A percentile compares a stretch with the other conserved stretches of the same genome.
phyloP scores from a whole-genome alignment of 768 basidiomycete genomes.

The Calocybe indica region DNA sequence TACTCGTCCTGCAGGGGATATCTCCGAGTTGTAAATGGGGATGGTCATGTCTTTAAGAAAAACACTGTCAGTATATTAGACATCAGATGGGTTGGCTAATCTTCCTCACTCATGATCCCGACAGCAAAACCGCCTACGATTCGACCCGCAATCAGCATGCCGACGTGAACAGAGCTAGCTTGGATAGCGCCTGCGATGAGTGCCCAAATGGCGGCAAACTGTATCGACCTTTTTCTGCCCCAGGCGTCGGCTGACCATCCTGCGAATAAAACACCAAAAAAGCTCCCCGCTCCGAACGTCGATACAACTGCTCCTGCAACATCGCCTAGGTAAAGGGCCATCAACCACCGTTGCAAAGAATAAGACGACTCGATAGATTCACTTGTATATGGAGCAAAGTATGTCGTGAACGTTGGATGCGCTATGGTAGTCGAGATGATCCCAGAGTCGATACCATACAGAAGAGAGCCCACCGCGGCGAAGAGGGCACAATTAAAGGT shows the following conservation, averaged over 20 bases:
- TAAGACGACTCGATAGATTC: not conserved
- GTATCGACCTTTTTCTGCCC: slow-evolving; percentile 5
- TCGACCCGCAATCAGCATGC: slow-evolving; percentile 5
- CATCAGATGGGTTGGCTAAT: not conserved
- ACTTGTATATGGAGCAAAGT: slow-evolving; percentile 6
- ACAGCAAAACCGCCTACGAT: slow-evolving; percentile 6
- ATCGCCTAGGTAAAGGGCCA: not conserved
- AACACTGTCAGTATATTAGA: not conserved
- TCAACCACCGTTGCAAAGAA: no score
- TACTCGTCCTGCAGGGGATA: slow-evolving; percentile 1
- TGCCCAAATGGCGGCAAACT: slow-evolving; percentile 4
- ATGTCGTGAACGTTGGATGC: slow-evolving; percentile 3
- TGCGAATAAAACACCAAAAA: slow-evolving; percentile 4
- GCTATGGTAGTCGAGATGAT: slow-evolving; percentile 6
- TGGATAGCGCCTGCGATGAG: slow-evolving; percentile 6
- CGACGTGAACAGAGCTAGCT: slow-evolving; percentile 4
- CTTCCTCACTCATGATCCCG: slow-evolving; percentile 1
- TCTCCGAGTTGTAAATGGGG: slow-evolving; percentile 3
- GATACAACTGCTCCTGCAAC: slow-evolving; percentile 3
- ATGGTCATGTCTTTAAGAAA: slow-evolving; percentile 3
- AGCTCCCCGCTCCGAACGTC: slow-evolving; percentile 4
- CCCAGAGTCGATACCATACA: slow-evolving; percentile 7
- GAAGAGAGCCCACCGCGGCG: slow-evolving; percentile 2
- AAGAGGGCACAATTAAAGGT: slow-evolving; percentile 5
- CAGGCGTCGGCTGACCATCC: slow-evolving; percentile 7